Conservation (phyloP, 2,329 filamentous ascomycete genomes). For the Helicocarpus griseus region DNA sequence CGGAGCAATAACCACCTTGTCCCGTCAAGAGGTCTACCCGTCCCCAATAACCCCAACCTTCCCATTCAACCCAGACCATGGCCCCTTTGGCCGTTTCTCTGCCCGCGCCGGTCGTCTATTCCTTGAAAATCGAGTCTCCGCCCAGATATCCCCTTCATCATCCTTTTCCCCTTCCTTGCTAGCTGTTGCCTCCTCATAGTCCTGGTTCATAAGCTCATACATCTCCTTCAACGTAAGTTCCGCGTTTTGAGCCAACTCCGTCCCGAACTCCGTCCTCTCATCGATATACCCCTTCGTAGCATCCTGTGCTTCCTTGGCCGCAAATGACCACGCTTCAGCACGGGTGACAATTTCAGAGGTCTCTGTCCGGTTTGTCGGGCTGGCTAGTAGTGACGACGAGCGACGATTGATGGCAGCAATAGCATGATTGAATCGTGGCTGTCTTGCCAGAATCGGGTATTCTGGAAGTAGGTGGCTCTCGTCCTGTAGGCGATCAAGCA, state of each 20-base stretch:
- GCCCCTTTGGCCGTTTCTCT: conserved; percentile 22
- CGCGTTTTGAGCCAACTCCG: conserved; percentile 22
- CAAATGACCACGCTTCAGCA: conserved; percentile 33
- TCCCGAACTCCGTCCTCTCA: conserved; percentile 22
- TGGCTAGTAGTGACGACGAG: conserved; percentile 9
- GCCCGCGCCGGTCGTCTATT: conserved; percentile 12
- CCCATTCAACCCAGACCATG: conserved; percentile 30
- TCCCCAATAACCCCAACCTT: conserved; percentile 18
- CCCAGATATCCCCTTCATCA: conserved; percentile 21
- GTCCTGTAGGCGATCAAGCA: conserved; percentile 30
- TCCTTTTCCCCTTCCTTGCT: conserved; percentile 11
- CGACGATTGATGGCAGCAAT: conserved; percentile 19
- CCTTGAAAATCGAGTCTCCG: conserved; percentile 19
- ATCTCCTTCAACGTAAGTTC: conserved; percentile 22
- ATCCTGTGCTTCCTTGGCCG: conserved; percentile 24
- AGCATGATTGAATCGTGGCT: conserved; percentile 27
- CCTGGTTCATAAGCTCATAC: conserved; percentile 26
- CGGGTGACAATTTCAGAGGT: conserved; percentile 24
- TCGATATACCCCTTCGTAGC: conserved; percentile 26
- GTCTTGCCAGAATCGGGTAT: conserved; percentile 28
- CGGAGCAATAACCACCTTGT: background rate
- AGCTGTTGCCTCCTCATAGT: conserved; percentile 18
- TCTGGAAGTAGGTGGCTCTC: conserved; percentile 36
- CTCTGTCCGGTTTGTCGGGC: conserved; percentile 13
- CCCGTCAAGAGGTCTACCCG: background rate